A percentile compares a stretch with the other conserved stretches of the same genome.
phyloP scores from a whole-genome alignment of 495 filamentous ascomycete species.

The Tuber aestivum region DNA sequence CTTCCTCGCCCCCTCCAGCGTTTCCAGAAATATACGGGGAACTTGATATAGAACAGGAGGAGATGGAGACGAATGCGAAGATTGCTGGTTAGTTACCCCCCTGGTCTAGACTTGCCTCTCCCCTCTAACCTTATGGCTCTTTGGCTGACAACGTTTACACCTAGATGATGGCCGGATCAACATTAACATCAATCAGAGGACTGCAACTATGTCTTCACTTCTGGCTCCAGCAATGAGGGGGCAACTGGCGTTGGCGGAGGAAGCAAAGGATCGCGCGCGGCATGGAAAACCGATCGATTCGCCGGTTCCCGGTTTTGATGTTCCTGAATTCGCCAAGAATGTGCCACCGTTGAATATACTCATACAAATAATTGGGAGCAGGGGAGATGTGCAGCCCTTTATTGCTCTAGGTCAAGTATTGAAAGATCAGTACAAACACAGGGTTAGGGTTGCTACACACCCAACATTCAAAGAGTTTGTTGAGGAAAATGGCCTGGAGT shows the following conservation, averaged over 20 bases:
- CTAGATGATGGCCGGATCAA: slow-evolving; percentile 60
- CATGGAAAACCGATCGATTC: slow-evolving; percentile 40
- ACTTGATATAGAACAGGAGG: slow-evolving; percentile 50
- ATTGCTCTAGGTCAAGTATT: slow-evolving; percentile 64
- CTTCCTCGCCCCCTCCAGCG: slow-evolving; percentile 45
- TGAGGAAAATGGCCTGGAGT: slow-evolving; percentile 50
- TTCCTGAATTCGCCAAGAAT: slow-evolving; percentile 45
- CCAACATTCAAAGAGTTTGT: slow-evolving; percentile 63
- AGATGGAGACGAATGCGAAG: slow-evolving; percentile 52
- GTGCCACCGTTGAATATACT: slow-evolving; percentile 59
- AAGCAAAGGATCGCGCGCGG: slow-evolving; percentile 46
- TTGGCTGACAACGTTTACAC: slow-evolving; percentile 68
- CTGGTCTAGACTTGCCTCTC: slow-evolving; percentile 1
- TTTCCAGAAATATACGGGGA: slow-evolving; percentile 51
- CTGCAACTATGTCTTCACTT: slow-evolving; percentile 57
- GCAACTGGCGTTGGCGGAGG: slow-evolving; percentile 50
- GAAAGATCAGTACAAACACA: slow-evolving; percentile 59
- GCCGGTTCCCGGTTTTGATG: slow-evolving; percentile 52
- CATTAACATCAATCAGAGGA: slow-evolving; percentile 64
- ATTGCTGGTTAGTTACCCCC: slow-evolving; percentile 44
- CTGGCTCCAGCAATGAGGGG: slow-evolving; percentile 59
- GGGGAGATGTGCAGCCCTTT: slow-evolving; percentile 75
- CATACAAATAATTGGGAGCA: slow-evolving; percentile 69
- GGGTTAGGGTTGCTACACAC: slow-evolving; percentile 66
- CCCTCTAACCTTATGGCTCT: slow-evolving; percentile 61